Percentiles rank a stretch among this genome's conserved stretches.
These are phyloP conservation scores for Plasmodium adleri DNA, from an alignment of 169 alveolate species.

Conservation along the genomic window DNA sequence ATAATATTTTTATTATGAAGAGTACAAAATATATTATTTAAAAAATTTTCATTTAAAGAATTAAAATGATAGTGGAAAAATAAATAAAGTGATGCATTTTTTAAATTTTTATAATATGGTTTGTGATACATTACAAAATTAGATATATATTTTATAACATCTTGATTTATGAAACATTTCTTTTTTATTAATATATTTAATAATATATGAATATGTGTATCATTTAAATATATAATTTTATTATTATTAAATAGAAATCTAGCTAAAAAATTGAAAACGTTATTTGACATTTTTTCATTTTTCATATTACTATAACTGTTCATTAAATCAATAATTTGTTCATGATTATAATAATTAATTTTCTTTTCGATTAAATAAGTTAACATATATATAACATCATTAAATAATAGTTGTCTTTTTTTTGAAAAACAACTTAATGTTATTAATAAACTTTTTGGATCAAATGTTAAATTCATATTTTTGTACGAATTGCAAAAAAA, in stretches of 20 bases:
- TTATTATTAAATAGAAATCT: conserved; percentile 55
- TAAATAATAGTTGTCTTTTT: conserved; percentile 1
- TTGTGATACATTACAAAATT: conserved; percentile 51
- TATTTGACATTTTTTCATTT: conserved; percentile 34
- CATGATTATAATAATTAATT: conserved; percentile 41
- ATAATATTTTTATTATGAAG: not conserved
- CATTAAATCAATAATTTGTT: conserved; percentile 29
- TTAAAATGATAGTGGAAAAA: conserved; percentile 56
- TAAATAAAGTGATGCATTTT: conserved; percentile 30
- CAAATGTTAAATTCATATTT: conserved; percentile 27
- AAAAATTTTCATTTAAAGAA: conserved; percentile 10
- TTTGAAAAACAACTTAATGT: conserved; percentile 49
- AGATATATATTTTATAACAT: conserved; percentile 24
- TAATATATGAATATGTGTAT: conserved; percentile 24
- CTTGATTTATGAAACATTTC: conserved; percentile 39
- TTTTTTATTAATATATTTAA: conserved; percentile 34
- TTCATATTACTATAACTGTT: conserved; percentile 29
- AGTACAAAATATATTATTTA: conserved; percentile 27
- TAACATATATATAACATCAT: conserved; percentile 38
- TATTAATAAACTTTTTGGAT: conserved; percentile 24
- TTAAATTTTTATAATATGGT: conserved; percentile 54
- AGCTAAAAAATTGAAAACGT: conserved; percentile 31
- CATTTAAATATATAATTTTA: conserved; percentile 53
- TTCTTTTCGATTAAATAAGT: conserved; percentile 32
- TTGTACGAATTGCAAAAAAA: conserved; percentile 26